These are phyloP conservation scores for Punica granatum DNA, from an alignment of 345 rosid species.

Conservation along the genomic window DNA sequence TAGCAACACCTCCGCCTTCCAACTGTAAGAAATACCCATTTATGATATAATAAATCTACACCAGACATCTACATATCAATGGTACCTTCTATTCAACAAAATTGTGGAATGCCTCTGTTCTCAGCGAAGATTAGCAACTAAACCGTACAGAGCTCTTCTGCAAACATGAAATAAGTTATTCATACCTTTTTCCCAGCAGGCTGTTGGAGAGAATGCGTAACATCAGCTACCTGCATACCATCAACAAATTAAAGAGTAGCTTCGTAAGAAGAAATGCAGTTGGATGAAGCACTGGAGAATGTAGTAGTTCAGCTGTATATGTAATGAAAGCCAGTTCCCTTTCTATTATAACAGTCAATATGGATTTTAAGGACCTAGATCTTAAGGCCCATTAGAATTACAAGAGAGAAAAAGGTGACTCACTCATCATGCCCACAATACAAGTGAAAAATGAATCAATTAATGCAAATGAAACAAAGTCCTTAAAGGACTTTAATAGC, in stretches of 20 bases:
- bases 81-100: too few relatives aligned
- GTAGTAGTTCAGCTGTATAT: neutral
- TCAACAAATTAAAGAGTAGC: conserved; percentile 2
- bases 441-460: too few relatives aligned
- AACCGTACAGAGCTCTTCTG: neutral
- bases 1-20: conserved; percentile 98
- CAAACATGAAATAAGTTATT: neutral
- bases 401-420: too few relatives aligned
- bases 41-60: neutral
- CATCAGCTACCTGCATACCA: conserved; percentile 69
- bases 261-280: neutral
- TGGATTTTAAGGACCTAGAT: too few relatives aligned
- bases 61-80: neutral
- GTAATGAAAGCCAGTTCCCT: neutral
- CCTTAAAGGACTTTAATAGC: too few relatives aligned
- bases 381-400: too few relatives aligned
- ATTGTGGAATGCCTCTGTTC: neutral
- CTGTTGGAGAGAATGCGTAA: conserved; percentile 91
- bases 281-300: neutral
- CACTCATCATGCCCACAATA: too few relatives aligned
- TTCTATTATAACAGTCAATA: too few relatives aligned
- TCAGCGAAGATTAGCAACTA: neutral
- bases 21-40: conserved; percentile 28
- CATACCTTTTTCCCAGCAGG: conserved; percentile 91
- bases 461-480: too few relatives aligned